Percentiles rank a stretch among this genome's conserved stretches.
Evolutionary conservation across 768 basidiomycete species (phyloP).

Genomic region (Lentinula edodes): DNA sequence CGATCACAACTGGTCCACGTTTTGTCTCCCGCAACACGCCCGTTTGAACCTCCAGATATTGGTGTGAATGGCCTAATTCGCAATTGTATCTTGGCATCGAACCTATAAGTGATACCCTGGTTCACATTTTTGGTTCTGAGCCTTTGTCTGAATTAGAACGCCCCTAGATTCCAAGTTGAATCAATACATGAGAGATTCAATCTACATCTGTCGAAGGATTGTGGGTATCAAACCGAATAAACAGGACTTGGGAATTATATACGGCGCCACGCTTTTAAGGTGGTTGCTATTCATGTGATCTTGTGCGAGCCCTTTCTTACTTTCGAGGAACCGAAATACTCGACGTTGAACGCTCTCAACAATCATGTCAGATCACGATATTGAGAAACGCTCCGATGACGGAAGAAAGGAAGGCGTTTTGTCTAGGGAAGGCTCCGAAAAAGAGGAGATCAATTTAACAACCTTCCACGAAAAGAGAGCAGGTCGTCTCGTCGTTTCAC

Average conservation of each 20-base stretch:
- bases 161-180: neutral
- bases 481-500: constrained; percentile 58
- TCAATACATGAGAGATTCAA: neutral
- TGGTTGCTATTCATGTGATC: neutral
- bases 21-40: neutral
- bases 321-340: neutral
- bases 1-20: neutral
- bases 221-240: neutral
- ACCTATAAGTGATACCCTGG: neutral
- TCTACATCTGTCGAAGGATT: neutral
- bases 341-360: neutral
- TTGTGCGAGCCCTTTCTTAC: neutral
- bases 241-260: neutral
- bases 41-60: neutral
- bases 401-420: neutral
- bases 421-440: neutral
- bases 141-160: neutral
- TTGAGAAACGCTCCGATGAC: neutral
- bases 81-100: neutral
- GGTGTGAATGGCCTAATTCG: neutral
- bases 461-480: constrained; percentile 36
- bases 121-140: neutral
- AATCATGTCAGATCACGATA: neutral
- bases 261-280: neutral
- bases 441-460: constrained; percentile 11